These are phyloP conservation scores for Fusarium oligoseptatum DNA, from an alignment of 2,329 filamentous ascomycete species.

Conservation along the genomic window DNA sequence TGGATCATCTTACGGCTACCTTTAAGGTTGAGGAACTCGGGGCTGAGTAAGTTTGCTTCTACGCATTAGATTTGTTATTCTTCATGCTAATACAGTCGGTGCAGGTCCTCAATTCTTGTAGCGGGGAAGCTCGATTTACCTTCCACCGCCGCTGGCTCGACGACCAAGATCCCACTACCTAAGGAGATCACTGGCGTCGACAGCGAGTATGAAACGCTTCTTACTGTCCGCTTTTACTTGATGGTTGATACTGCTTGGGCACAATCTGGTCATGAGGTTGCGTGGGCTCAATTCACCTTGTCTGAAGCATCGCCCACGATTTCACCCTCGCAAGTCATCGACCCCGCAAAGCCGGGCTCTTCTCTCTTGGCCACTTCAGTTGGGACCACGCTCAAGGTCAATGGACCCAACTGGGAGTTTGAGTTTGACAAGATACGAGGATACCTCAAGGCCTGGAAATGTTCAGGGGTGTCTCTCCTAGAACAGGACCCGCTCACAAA, in stretches of 20 bases:
- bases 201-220: background rate
- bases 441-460: background rate
- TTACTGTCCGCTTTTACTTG: background rate
- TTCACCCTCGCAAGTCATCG: background rate
- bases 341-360: background rate
- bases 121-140: background rate
- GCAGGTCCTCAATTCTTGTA: background rate
- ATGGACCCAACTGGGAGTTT: background rate
- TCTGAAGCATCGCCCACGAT: background rate
- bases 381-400: background rate
- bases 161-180: background rate
- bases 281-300: background rate
- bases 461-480: background rate
- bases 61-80: fast-evolving
- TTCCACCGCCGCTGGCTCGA: background rate
- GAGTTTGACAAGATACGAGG: background rate
- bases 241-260: background rate
- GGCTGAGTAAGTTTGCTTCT: fast-evolving
- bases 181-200: background rate
- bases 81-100: background rate
- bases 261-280: background rate
- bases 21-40: background rate
- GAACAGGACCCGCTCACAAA: background rate
- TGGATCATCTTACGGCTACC: background rate
- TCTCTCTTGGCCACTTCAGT: background rate